Base-by-base conservation (phyloP, 1,284 basidiomycete species). In the Stereum hirsutum region DNA sequence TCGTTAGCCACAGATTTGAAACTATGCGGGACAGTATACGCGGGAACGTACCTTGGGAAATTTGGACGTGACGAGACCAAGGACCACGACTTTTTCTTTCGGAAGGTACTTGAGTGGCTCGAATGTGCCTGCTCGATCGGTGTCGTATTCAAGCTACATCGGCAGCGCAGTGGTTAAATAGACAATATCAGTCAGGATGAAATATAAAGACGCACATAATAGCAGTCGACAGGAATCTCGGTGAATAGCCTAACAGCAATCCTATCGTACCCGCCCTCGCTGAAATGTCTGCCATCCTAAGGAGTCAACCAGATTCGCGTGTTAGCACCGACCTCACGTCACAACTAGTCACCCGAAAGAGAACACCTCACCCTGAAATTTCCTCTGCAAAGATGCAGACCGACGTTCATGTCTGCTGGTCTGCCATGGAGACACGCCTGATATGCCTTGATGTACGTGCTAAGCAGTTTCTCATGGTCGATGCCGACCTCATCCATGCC, bases 21-120 rank as follows among this genome's bases (percentile, higher is more conserved):
- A 46, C 39, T 21, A 36, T 38, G 17, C 33, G 28, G 41, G 35
- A 17, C 14, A 14, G 26, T 8, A 39, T 14, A 21, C 2, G 31
- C n/a, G 10, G 15, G 17, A 7, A 47, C 56, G 37, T 49, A 75
- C 77, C 62, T 71, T 60, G 6, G 78, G 64, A 51, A 76, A 71
- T 61, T 91, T 90, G 24, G 78, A 82, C 1, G 82, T 79, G 38
- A 90, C 69, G 21, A 90, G 65, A 10, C 88, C 88, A 14, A 91
- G 67, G 7, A 90, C 79, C 36, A 77, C 77, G 7, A 70, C 64
- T 59, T 87, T 89, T 60, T 78, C 66, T 24, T 64, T 63, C 0
- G 88, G 85, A 12, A 91, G 66, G 52, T 78, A 56, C 49, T 65
- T 73, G 26, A 89, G 68, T 5, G 83, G 81, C 53, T 72, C 69